Evolutionary conservation across 2,329 filamentous ascomycete genomes (phyloP), one percentile per base, ranked within the genome.

Genomic region (Neofusicoccum cordaticola): DNA sequence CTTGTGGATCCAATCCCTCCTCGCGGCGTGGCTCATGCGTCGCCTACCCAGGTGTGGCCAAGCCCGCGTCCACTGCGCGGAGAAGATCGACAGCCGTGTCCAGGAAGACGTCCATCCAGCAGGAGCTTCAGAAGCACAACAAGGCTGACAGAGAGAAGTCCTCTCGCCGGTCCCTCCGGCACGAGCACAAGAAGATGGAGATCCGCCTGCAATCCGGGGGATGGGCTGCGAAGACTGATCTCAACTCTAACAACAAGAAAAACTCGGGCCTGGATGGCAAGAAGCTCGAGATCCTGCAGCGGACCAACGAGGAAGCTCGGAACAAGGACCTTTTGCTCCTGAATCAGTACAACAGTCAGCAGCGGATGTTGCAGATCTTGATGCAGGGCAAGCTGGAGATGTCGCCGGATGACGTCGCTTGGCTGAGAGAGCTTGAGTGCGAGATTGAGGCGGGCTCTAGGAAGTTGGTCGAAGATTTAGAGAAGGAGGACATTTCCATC

Each of bases 401-500:
- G 17, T 37, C 27, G n/a, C 17, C 62, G n/a, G 51, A 45, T 17
- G 50, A 56, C 61, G 11, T 53, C 22, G 48, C 61, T 5, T 63
- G 34, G 34, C 13, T 53, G 22, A 39, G 48, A 17, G 48, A 53
- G 12, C 39, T 53, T 7, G 61, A 63, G 27, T 42, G 15, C 7
- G 48, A 53, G 3, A n/a, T 50, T 7, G 61, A 52, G 11, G 27
- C 31, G 27, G 12, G 19, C 31, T 45, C 61, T 39, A 45, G 31
- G 12, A 53, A 31, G 12, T 27, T 63, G 15, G 17, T 44, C 27
- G 27, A 45, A 3, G 41, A 41, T 4, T 31, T 63, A 39, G 48
- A 63, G n/a, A 12, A 12, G 4, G 61, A 63, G n/a, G 89, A 63
- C 17, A 11, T 11, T 6, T 39, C 15, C 8, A 45, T 63, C 48